Evolutionary conservation across 1,284 basidiomycete species (phyloP).

Genomic region (Vanrija pseudolonga): DNA sequence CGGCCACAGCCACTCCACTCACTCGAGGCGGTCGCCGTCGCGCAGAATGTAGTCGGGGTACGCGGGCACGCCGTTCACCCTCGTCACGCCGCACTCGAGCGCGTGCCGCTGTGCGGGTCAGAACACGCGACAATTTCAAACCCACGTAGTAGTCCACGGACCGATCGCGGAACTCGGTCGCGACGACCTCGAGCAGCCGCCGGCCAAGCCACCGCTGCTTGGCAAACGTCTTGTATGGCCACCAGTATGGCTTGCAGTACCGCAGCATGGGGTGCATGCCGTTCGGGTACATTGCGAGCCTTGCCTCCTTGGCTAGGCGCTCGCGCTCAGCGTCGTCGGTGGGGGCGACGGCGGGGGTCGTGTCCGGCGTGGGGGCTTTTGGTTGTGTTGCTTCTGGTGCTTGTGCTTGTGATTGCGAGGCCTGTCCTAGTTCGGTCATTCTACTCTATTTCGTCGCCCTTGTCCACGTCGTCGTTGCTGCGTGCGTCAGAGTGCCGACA

Average conservation of each 20-base stretch:
- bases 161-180: slow-evolving; percentile 83
- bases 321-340: neutral
- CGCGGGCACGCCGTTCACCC: slow-evolving; percentile 81
- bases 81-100: slow-evolving; percentile 88
- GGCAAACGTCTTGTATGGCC: slow-evolving; percentile 74
- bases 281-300: slow-evolving; percentile 20
- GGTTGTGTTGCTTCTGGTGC: neutral
- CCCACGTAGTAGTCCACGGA: slow-evolving; percentile 88
- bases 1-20: slow-evolving; percentile 35
- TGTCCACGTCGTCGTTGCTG: too few relatives aligned
- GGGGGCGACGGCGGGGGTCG: too few relatives aligned
- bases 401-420: neutral
- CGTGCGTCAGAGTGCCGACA: too few relatives aligned
- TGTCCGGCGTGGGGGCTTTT: too few relatives aligned
- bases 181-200: slow-evolving; percentile 67
- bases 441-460: too few relatives aligned
- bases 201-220: slow-evolving; percentile 62
- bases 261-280: slow-evolving; percentile 47
- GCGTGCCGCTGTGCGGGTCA: slow-evolving; percentile 69
- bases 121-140: slow-evolving; percentile 22
- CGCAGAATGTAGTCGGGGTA: slow-evolving; percentile 72
- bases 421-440: too few relatives aligned
- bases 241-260: slow-evolving; percentile 53
- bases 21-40: slow-evolving; percentile 90
- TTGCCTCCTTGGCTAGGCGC: neutral